These are phyloP conservation scores for Chaetomium sp. DNA, from an alignment of 2,329 filamentous ascomycete species.

Conservation along the genomic window DNA sequence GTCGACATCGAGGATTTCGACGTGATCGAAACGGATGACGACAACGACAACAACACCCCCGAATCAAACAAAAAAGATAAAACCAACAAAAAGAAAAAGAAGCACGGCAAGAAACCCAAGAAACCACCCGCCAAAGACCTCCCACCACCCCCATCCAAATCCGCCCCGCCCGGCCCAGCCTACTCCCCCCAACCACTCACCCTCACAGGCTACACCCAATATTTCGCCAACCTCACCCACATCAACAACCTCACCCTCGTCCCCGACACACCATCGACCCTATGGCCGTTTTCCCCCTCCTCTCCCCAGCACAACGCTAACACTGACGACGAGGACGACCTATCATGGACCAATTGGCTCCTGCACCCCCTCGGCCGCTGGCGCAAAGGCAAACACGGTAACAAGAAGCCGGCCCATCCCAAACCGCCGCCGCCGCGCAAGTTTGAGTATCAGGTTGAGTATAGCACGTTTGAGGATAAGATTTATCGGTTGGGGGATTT, in stretches of 20 bases:
- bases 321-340: slow-evolving; percentile 38
- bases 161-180: slow-evolving; percentile 73
- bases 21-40: slow-evolving; percentile 11
- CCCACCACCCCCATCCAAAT: slow-evolving; percentile 66
- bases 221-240: slow-evolving; percentile 86
- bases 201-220: slow-evolving; percentile 76
- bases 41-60: slow-evolving; percentile 22
- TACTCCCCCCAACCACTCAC: slow-evolving; percentile 82
- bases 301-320: background rate
- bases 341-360: background rate
- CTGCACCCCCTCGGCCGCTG: slow-evolving; percentile 38
- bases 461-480: slow-evolving; percentile 72
- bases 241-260: slow-evolving; percentile 58
- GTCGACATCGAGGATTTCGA: slow-evolving; percentile 13
- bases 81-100: slow-evolving; percentile 36
- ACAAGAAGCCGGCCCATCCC: slow-evolving; percentile 43
- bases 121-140: slow-evolving; percentile 46
- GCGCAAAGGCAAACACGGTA: slow-evolving; percentile 57
- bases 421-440: slow-evolving; percentile 51
- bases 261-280: too few species aligned
- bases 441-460: slow-evolving; percentile 76
- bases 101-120: slow-evolving; percentile 35
- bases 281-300: too few species aligned
- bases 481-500: slow-evolving; percentile 72
- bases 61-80: slow-evolving; percentile 40